phyloP scores from a whole-genome alignment of 345 rosid genomes.

The Pugionium dolabratum region DNA sequence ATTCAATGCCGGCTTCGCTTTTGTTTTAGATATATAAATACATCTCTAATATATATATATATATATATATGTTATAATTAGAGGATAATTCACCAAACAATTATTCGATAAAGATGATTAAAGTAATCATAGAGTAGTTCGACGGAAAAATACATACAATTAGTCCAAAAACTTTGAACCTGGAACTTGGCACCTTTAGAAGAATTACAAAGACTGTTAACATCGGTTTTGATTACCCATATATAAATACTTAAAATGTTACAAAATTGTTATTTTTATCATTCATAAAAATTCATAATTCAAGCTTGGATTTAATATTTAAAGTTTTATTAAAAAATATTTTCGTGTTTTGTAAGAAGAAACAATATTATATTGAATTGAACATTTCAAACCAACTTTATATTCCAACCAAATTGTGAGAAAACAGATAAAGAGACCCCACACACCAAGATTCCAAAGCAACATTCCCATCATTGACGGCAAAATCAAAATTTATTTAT shows the following conservation, averaged over 20 bases:
- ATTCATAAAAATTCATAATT: too few relatives aligned
- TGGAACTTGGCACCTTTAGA: constrained; percentile 1
- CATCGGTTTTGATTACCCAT: too few relatives aligned
- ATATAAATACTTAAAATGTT: too few relatives aligned
- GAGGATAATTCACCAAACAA: constrained; percentile 24
- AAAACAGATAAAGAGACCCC: constrained; percentile 31
- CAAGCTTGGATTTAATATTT: too few relatives aligned
- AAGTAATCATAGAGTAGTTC: constrained; percentile 29
- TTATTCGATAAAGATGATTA: constrained; percentile 28
- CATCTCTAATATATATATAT: not conserved
- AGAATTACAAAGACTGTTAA: too few relatives aligned
- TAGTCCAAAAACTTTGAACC: constrained; percentile 27
- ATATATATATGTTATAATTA: not conserved
- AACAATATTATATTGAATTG: constrained; percentile 17
- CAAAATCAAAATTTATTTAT: constrained; percentile 15
- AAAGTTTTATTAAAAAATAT: too few relatives aligned
- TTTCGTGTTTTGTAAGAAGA: too few relatives aligned
- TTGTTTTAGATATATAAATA: constrained; percentile 1
- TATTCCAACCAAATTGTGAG: constrained; percentile 23
- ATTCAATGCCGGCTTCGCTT: not conserved
- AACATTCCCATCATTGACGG: constrained; percentile 39
- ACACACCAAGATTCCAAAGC: constrained; percentile 39
- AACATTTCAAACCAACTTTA: constrained; percentile 32
- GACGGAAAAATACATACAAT: not conserved
- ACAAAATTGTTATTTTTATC: too few relatives aligned